These are phyloP conservation scores for Aegilops umbellulata DNA, from an alignment of 176 grass and related monocot genomes.

Conservation along the genomic window DNA sequence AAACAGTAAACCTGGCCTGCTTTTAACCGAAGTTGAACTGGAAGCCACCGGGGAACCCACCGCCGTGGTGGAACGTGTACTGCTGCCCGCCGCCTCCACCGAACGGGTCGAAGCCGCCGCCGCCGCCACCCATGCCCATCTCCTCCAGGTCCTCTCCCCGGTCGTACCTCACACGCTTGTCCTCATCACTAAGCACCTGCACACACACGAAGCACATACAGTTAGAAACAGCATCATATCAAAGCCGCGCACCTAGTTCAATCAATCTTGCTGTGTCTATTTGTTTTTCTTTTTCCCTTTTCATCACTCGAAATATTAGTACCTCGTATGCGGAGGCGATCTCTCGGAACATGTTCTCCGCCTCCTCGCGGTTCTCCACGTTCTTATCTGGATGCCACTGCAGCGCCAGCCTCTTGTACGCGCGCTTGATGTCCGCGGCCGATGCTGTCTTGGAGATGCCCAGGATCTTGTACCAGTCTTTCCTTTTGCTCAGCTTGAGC, in stretches of 20 bases:
- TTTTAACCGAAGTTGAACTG: slow-evolving; percentile 56
- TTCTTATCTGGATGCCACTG: slow-evolving; percentile 99
- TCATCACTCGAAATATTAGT: background rate
- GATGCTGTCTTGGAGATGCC: slow-evolving; percentile 80
- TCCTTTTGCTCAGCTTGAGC: slow-evolving; percentile 91
- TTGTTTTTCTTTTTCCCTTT: background rate
- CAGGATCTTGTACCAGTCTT: slow-evolving; percentile 97
- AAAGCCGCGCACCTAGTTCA: background rate
- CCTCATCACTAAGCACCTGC: slow-evolving; percentile 94
- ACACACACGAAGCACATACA: background rate
- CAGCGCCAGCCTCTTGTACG: slow-evolving; percentile 95
- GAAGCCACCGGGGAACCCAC: slow-evolving; percentile 72
- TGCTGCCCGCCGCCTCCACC: slow-evolving; percentile 62
- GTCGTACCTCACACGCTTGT: slow-evolving; percentile 90
- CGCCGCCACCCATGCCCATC: slow-evolving; percentile 70
- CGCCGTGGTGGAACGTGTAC: slow-evolving; percentile 76
- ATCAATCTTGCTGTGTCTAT: background rate
- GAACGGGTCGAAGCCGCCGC: slow-evolving; percentile 75
- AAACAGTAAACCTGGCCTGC: background rate
- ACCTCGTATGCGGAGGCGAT: slow-evolving; percentile 97
- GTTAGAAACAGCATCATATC: background rate
- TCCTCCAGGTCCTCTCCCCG: slow-evolving; percentile 87
- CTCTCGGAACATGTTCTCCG: slow-evolving; percentile 89
- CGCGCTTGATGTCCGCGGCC: slow-evolving; percentile 82
- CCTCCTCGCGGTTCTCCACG: slow-evolving; percentile 89